These are phyloP conservation scores for Gossypium ekmanianum DNA, from an alignment of 345 rosid species.

Conservation along the genomic window DNA sequence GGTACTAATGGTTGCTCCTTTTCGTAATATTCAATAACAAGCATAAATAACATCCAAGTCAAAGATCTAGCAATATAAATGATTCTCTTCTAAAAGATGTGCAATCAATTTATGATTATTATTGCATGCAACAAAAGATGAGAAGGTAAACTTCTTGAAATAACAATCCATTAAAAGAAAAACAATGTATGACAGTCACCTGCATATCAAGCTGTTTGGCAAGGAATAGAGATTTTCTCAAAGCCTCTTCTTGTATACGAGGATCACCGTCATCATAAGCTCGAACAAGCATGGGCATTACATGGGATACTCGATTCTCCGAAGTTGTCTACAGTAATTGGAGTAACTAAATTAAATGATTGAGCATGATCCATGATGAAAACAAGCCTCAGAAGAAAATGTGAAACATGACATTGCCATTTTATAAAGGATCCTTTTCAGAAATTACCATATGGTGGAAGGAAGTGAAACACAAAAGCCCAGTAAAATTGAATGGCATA, in stretches of 20 bases:
- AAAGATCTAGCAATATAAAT: not conserved
- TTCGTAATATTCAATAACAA: not conserved
- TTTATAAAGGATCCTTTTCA: not conserved
- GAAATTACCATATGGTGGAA: not conserved
- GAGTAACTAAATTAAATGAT: slow-evolving; percentile 11
- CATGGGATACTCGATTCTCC: slow-evolving; percentile 59
- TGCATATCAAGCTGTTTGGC: slow-evolving; percentile 80
- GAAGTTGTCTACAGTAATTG: slow-evolving; percentile 54
- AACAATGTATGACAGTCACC: slow-evolving; percentile 37
- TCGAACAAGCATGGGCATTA: slow-evolving; percentile 84
- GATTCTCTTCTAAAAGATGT: not conserved
- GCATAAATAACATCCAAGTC: not conserved
- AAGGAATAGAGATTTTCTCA: slow-evolving; percentile 64
- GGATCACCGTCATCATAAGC: slow-evolving; percentile 93
- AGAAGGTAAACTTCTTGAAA: not conserved
- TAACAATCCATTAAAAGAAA: not conserved
- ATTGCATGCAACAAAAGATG: slow-evolving; percentile 2
- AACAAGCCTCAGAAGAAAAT: not conserved
- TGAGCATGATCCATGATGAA: slow-evolving; percentile 15
- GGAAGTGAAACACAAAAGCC: not conserved
- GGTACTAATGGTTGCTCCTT: not conserved
- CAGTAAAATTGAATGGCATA: not conserved
- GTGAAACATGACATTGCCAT: not conserved
- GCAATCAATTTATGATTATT: no score
- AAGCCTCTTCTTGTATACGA: slow-evolving; percentile 89